Percentiles rank a stretch among this genome's conserved stretches.
Evolutionary conservation across 148 eudicot genomes (phyloP).

Genomic region (Hydrangea macrophylla): DNA sequence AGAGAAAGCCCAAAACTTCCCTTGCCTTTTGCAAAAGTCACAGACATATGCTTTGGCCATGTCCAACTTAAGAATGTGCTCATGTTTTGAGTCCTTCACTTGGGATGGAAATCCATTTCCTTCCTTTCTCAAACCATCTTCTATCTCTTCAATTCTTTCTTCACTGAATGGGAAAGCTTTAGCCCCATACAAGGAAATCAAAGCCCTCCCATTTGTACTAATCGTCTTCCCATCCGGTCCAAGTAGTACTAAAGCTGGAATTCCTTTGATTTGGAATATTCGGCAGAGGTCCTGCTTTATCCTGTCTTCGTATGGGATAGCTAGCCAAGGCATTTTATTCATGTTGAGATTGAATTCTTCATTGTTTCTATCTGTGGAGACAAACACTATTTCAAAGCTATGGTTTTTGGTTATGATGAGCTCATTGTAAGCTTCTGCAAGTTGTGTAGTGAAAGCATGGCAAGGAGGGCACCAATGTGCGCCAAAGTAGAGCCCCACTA

Average conservation of each 20-base stretch:
- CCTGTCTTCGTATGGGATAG: constrained; percentile 45
- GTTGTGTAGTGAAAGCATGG: constrained; percentile 42
- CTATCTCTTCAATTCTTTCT: constrained; percentile 30
- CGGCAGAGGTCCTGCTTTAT: constrained; percentile 43
- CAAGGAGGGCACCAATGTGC: constrained; percentile 69
- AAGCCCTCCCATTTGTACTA: constrained; percentile 37
- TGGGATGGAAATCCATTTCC: constrained; percentile 42
- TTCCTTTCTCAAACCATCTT: constrained; percentile 33
- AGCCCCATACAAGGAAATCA: constrained; percentile 41
- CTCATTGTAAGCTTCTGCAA: constrained; percentile 37
- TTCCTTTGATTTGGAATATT: constrained; percentile 46
- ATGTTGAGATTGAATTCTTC: constrained; percentile 41
- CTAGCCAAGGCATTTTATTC: constrained; percentile 57
- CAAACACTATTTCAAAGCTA: constrained; percentile 44
- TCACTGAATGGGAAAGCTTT: constrained; percentile 51
- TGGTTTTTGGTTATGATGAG: constrained; percentile 21
- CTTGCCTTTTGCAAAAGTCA: constrained; percentile 42
- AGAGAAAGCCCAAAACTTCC: constrained; percentile 58
- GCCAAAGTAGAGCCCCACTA: constrained; percentile 56
- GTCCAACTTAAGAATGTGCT: constrained; percentile 48
- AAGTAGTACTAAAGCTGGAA: constrained; percentile 43
- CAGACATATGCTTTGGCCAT: constrained; percentile 59
- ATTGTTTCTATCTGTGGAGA: constrained; percentile 46
- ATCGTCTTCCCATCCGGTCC: constrained; percentile 47
- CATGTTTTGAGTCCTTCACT: constrained; percentile 43